Evolutionary conservation across 371 early-diverging fungal species (phyloP).

Genomic region (Actinomortierella ambigua): DNA sequence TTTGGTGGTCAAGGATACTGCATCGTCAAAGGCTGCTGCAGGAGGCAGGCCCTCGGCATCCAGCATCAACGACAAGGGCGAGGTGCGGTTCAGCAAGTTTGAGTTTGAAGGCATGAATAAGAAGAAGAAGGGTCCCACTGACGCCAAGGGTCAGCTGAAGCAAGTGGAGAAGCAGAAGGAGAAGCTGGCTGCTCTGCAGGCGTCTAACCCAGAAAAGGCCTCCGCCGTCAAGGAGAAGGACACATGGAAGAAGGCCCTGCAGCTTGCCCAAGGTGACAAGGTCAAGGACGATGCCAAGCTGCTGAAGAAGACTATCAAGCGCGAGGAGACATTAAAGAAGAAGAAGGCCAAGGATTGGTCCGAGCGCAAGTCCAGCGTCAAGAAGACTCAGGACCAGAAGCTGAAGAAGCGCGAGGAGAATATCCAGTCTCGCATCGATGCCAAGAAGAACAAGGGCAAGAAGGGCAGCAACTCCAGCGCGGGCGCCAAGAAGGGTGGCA

Average conservation of each 20-base stretch:
- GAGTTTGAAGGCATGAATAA: constrained; percentile 64
- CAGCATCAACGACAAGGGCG: constrained; percentile 62
- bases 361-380: constrained; percentile 72
- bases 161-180: constrained; percentile 76
- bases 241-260: constrained; percentile 81
- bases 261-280: constrained; percentile 87
- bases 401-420: constrained; percentile 81
- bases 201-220: constrained; percentile 71
- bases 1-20: constrained; percentile 54
- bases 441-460: constrained; percentile 75
- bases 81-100: constrained; percentile 74
- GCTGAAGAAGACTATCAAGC: constrained; percentile 90
- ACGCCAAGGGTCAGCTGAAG: constrained; percentile 76
- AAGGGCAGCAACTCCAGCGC: constrained; percentile 41
- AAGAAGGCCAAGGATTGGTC: constrained; percentile 85
- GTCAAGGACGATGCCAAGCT: constrained; percentile 89
- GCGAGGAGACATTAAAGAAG: constrained; percentile 80
- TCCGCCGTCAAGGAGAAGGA: constrained; percentile 72
- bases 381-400: constrained; percentile 66
- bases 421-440: constrained; percentile 74
- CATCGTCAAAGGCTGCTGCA: constrained; percentile 18
- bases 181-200: constrained; percentile 75
- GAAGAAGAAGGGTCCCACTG: constrained; percentile 78
- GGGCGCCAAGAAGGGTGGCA: constrained; percentile 21
- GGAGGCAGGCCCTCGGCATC: constrained; percentile 52